These are phyloP conservation scores for Cyberlindnera misumaiensis DNA, from an alignment of 805 yeast species.

Conservation along the genomic window DNA sequence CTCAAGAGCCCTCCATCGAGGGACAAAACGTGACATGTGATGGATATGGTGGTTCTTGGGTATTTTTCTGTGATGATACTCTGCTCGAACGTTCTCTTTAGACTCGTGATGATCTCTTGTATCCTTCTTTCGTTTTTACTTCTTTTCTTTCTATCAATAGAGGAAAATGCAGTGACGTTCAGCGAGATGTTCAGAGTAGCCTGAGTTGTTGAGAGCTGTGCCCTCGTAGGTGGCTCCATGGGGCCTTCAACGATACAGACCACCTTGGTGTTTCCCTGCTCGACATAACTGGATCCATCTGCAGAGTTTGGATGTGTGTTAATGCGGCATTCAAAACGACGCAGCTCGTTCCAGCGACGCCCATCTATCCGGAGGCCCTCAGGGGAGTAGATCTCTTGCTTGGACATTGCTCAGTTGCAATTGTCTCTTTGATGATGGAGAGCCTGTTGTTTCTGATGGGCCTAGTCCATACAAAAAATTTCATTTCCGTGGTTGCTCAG, in stretches of 20 bases:
- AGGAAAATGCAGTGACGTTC: slow-evolving; percentile 74
- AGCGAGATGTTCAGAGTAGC: slow-evolving; percentile 60
- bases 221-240: slow-evolving; percentile 61
- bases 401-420: slow-evolving; percentile 37
- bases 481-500: not conserved
- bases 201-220: slow-evolving; percentile 42
- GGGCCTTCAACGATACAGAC: slow-evolving; percentile 88
- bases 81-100: slow-evolving; percentile 66
- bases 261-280: slow-evolving; percentile 87
- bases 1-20: slow-evolving; percentile 89
- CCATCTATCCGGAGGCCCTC: slow-evolving; percentile 94
- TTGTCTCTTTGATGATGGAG: not conserved
- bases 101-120: slow-evolving; percentile 57
- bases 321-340: slow-evolving; percentile 71
- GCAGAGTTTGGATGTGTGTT: slow-evolving; percentile 84
- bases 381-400: slow-evolving; percentile 84
- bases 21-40: slow-evolving; percentile 69
- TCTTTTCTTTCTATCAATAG: slow-evolving; percentile 67
- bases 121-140: slow-evolving; percentile 63
- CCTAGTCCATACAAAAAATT: not conserved
- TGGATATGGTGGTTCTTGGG: slow-evolving; percentile 76
- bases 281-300: slow-evolving; percentile 89
- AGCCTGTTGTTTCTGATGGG: not conserved
- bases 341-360: slow-evolving; percentile 88
- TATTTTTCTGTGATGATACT: slow-evolving; percentile 68